These are phyloP conservation scores for Cichorium intybus DNA, from an alignment of 140 eudicot genomes.

Conservation along the genomic window DNA sequence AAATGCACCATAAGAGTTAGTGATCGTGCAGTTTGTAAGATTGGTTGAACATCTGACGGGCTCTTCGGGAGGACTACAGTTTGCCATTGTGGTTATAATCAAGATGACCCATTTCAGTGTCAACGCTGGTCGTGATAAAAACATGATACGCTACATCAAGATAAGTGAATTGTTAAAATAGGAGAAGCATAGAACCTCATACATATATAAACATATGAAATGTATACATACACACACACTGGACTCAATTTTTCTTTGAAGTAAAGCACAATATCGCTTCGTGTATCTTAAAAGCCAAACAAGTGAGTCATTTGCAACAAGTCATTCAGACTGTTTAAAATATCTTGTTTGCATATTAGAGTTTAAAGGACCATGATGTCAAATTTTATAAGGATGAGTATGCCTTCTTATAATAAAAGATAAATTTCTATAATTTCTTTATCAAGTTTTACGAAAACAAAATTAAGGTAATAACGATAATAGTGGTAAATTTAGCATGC, in stretches of 20 bases:
- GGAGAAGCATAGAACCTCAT: not conserved
- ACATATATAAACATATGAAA: slow-evolving; percentile 13
- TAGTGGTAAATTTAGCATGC: no score
- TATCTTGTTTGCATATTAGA: not conserved
- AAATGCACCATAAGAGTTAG: slow-evolving; percentile 67
- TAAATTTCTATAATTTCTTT: no score
- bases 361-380: not conserved
- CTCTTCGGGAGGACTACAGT: slow-evolving; percentile 51
- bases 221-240: not conserved
- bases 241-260: slow-evolving; percentile 17
- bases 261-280: slow-evolving; percentile 22
- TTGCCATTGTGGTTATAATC: not conserved
- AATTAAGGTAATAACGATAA: no score
- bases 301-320: not conserved
- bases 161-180: slow-evolving; percentile 7
- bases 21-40: slow-evolving; percentile 52
- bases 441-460: no score
- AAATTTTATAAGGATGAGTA: not conserved
- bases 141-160: slow-evolving; percentile 3
- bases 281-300: slow-evolving; percentile 6
- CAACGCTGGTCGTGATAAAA: slow-evolving; percentile 5
- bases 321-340: not conserved
- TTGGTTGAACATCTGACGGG: slow-evolving; percentile 44
- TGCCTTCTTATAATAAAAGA: no score
- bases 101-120: slow-evolving; percentile 18